Conservation (phyloP, 768 basidiomycete species). For the Podaxis rugospora region DNA sequence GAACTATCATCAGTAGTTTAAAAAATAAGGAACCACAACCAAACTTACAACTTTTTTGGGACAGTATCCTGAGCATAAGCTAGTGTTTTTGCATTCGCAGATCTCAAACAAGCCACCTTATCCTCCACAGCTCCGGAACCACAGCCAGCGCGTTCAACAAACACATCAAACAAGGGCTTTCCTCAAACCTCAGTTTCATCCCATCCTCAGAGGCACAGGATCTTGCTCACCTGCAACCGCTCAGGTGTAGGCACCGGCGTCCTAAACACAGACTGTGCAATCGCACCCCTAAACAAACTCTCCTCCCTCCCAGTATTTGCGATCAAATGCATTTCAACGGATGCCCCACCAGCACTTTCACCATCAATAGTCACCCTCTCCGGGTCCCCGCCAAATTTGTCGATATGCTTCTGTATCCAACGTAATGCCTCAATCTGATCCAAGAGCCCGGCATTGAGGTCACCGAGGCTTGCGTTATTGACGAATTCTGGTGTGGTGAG, state of each 20-base stretch:
- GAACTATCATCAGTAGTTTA: constrained; percentile 7
- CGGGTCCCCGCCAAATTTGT: constrained; percentile 61
- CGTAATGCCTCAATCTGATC: constrained; percentile 60
- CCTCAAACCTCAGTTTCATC: background rate
- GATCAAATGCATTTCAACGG: constrained; percentile 53
- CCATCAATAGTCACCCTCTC: constrained; percentile 55
- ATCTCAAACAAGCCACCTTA: constrained; percentile 44
- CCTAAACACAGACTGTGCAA: constrained; percentile 59
- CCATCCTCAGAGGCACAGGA: background rate
- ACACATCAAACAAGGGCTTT: constrained; percentile 51
- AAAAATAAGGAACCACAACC: background rate
- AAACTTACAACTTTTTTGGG: constrained; percentile 32
- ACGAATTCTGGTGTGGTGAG: constrained; percentile 46
- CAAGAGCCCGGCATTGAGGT: constrained; percentile 49
- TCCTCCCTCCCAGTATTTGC: constrained; percentile 28
- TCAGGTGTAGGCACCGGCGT: constrained; percentile 46
- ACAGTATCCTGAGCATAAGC: constrained; percentile 52
- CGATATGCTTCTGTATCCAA: constrained; percentile 63
- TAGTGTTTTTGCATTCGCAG: constrained; percentile 44
- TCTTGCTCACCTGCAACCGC: constrained; percentile 40
- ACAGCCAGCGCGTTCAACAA: constrained; percentile 47
- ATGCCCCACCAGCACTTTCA: constrained; percentile 53
- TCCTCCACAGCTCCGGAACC: constrained; percentile 27
- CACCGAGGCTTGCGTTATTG: constrained; percentile 30
- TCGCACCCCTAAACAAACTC: constrained; percentile 47